These are phyloP conservation scores for Pseudotulostoma volvatum DNA, from an alignment of 495 filamentous ascomycete species.

Conservation along the genomic window DNA sequence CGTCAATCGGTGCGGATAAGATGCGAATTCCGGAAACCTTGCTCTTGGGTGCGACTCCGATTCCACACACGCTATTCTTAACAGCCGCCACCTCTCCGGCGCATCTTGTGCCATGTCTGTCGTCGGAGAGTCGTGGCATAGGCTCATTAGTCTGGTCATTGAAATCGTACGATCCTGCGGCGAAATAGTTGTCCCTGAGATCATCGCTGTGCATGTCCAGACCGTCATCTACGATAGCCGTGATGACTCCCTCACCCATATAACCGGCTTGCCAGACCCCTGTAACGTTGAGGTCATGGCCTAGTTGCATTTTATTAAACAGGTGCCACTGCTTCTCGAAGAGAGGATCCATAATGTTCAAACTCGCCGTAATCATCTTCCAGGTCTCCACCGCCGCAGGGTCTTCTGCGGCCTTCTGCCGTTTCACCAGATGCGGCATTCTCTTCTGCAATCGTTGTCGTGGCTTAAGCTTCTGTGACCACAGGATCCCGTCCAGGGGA, in stretches of 20 bases:
- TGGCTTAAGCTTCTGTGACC: conserved; percentile 66
- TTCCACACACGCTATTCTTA: conserved; percentile 83
- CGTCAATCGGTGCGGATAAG: conserved; percentile 72
- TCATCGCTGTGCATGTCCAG: conserved; percentile 96
- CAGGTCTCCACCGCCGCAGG: conserved; percentile 38
- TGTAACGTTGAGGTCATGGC: conserved; percentile 90
- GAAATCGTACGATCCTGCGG: conserved; percentile 85
- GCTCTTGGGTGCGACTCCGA: conserved; percentile 86
- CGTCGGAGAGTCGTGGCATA: conserved; percentile 60
- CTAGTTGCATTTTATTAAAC: conserved; percentile 61
- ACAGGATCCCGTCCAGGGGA: conserved; percentile 55
- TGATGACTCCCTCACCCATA: conserved; percentile 75
- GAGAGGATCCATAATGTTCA: conserved; percentile 75
- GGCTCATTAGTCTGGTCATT: conserved; percentile 72
- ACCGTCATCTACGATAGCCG: conserved; percentile 91
- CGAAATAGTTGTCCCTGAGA: conserved; percentile 80
- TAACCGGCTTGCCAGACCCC: conserved; percentile 83
- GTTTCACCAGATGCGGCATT: conserved; percentile 30
- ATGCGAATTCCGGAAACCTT: conserved; percentile 84
- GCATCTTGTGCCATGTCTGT: conserved; percentile 83
- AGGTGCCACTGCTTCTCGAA: conserved; percentile 94
- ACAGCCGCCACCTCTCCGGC: conserved; percentile 87
- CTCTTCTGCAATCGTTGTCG: conserved; percentile 65
- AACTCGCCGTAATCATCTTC: conserved; percentile 39
- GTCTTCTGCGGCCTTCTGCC: conserved; percentile 17